Percentiles rank a stretch among this genome's conserved stretches.
These are phyloP conservation scores for Noccaea caerulescens DNA, from an alignment of 345 rosid species.

Conservation along the genomic window DNA sequence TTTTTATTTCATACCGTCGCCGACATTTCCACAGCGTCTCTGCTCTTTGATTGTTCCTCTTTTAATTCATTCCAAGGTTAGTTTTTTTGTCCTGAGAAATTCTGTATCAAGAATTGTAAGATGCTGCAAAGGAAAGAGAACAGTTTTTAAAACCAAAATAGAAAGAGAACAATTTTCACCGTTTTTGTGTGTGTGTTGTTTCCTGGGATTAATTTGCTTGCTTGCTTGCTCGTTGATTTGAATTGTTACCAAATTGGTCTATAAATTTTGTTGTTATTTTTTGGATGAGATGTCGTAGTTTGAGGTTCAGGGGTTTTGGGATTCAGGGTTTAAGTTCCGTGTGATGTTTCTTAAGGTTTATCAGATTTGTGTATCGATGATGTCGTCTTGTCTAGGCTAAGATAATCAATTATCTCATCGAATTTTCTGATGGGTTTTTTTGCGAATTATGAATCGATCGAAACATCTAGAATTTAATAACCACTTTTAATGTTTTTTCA, in stretches of 20 bases:
- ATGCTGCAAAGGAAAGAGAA: neutral
- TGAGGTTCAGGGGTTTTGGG: slow-evolving; percentile 2
- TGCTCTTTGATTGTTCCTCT: slow-evolving; percentile 16
- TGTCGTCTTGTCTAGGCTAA: neutral
- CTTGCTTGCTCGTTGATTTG: slow-evolving; percentile 17
- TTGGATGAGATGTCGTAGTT: neutral
- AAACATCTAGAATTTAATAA: neutral
- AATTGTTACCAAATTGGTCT: neutral
- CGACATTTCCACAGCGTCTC: slow-evolving; percentile 2
- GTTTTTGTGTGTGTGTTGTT: neutral
- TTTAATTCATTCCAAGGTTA: slow-evolving; percentile 22
- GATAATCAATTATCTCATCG: neutral
- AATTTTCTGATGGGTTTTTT: neutral
- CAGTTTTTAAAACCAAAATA: too few species aligned
- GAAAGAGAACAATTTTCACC: too few species aligned
- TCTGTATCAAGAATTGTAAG: neutral
- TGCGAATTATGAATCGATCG: neutral
- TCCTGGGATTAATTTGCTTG: slow-evolving; percentile 11
- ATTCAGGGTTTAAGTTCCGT: slow-evolving; percentile 14
- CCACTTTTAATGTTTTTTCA: neutral
- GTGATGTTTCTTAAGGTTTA: slow-evolving; percentile 5
- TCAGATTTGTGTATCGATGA: slow-evolving; percentile 7
- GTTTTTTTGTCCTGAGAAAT: neutral
- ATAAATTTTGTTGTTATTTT: slow-evolving; percentile 12
- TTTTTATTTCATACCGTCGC: slow-evolving; percentile 13